These are phyloP conservation scores for Tetratostichococcus sp. DNA, from an alignment of 139 green algal genomes.

Conservation along the genomic window DNA sequence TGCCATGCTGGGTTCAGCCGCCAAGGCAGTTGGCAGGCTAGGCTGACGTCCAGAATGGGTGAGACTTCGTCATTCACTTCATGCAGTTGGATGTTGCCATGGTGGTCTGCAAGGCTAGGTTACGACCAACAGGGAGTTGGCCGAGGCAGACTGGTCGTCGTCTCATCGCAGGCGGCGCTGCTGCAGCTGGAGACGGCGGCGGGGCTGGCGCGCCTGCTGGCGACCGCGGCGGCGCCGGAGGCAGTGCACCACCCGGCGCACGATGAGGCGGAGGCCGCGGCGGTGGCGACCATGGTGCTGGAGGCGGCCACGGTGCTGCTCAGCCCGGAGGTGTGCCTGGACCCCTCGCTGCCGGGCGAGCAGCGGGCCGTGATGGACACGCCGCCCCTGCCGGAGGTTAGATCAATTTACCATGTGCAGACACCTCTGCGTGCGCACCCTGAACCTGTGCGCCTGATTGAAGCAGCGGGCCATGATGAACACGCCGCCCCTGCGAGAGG, in stretches of 20 bases:
- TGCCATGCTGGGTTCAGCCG: too few relatives aligned
- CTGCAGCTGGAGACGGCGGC: constrained; percentile 30
- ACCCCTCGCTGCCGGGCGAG: constrained; percentile 16
- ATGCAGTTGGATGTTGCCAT: too few relatives aligned
- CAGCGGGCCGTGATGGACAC: constrained; percentile 27
- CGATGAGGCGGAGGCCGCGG: constrained; percentile 15
- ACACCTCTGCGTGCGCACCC: too few relatives aligned
- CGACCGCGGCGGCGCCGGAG: constrained; percentile 7
- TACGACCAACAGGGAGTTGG: too few relatives aligned
- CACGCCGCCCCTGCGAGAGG: too few relatives aligned
- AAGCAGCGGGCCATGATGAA: too few relatives aligned
- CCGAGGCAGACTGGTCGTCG: too few relatives aligned
- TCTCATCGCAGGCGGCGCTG: constrained; percentile 34
- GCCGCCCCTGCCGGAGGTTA: constrained; percentile 28
- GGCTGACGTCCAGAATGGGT: too few relatives aligned
- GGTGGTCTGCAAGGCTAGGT: too few relatives aligned
- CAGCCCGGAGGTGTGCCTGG: constrained; percentile 54
- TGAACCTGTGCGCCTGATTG: too few relatives aligned
- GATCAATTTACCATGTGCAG: not conserved
- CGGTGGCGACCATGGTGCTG: constrained; percentile 48
- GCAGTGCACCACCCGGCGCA: not conserved
- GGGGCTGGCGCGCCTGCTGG: constrained; percentile 23
- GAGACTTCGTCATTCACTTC: too few relatives aligned
- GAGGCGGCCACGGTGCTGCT: constrained; percentile 53
- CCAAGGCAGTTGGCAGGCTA: too few relatives aligned